Percentiles rank a stretch among this genome's conserved stretches.
These are phyloP conservation scores for Arthromyces matolae DNA, from an alignment of 768 basidiomycete genomes.

Conservation along the genomic window DNA sequence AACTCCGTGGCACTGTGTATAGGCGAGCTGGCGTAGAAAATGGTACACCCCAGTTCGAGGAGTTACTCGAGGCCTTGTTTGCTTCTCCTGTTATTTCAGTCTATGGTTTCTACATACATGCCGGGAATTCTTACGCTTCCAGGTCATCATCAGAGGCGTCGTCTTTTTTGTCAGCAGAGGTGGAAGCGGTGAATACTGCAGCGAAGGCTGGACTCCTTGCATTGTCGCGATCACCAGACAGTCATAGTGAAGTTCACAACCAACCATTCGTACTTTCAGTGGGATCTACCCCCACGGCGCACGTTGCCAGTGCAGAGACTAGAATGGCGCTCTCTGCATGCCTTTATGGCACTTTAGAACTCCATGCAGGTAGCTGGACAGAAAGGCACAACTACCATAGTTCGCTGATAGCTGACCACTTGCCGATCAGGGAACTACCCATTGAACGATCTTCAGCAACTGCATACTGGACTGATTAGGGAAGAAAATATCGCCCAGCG, in stretches of 20 bases:
- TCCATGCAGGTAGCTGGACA: constrained; percentile 61
- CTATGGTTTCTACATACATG: constrained; percentile 85
- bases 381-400: not conserved
- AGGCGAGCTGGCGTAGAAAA: constrained; percentile 74
- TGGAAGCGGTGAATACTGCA: constrained; percentile 64
- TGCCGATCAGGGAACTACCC: constrained; percentile 67
- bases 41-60: constrained; percentile 48
- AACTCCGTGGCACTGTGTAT: constrained; percentile 3
- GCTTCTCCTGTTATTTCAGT: constrained; percentile 54
- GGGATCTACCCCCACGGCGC: constrained; percentile 86
- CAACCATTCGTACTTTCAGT: constrained; percentile 70
- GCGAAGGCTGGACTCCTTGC: constrained; percentile 53
- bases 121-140: constrained; percentile 74
- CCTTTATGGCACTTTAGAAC: constrained; percentile 62
- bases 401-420: not conserved
- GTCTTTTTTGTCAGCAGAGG: constrained; percentile 63
- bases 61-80: constrained; percentile 50
- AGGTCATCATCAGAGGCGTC: constrained; percentile 63
- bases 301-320: constrained; percentile 60
- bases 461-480: constrained; percentile 66
- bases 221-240: constrained; percentile 34
- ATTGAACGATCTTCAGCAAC: constrained; percentile 80
- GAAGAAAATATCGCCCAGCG: constrained; percentile 55
- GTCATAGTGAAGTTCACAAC: constrained; percentile 28
- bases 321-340: constrained; percentile 39